Conservation (phyloP, 495 filamentous ascomycete species). For the Parathielavia appendiculata region DNA sequence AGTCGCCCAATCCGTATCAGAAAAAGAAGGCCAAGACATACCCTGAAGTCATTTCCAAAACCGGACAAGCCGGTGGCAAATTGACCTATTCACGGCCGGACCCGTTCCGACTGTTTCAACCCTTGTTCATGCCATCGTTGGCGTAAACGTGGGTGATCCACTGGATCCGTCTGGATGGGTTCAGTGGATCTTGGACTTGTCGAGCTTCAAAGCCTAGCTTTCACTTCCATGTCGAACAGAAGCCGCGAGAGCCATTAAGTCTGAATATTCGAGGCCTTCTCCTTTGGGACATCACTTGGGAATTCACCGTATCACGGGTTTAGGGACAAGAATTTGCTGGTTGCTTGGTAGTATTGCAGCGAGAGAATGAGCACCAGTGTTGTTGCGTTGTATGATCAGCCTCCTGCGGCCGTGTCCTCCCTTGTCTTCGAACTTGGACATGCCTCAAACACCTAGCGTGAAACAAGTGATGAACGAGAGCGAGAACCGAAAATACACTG, state of each 20-base stretch:
- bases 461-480: constrained; percentile 14
- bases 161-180: constrained; percentile 1
- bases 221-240: not conserved
- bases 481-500: constrained; percentile 18
- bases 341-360: constrained; percentile 15
- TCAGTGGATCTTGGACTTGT: not conserved
- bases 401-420: constrained; percentile 1
- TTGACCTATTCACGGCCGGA: not conserved
- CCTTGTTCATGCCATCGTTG: not conserved
- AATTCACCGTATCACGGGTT: no score
- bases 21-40: constrained; percentile 9
- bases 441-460: constrained; percentile 8
- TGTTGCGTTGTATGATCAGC: not conserved
- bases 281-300: not conserved
- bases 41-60: not conserved
- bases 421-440: not conserved
- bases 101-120: constrained; percentile 2
- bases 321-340: constrained; percentile 1
- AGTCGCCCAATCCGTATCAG: no score
- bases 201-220: not conserved
- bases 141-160: not conserved
- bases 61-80: constrained; percentile 3
- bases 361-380: constrained; percentile 17
- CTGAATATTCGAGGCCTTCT: not conserved
- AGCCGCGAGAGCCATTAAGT: not conserved